Base-by-base conservation (phyloP, 805 yeast species). In the Yamadazyma akitaensis region DNA sequence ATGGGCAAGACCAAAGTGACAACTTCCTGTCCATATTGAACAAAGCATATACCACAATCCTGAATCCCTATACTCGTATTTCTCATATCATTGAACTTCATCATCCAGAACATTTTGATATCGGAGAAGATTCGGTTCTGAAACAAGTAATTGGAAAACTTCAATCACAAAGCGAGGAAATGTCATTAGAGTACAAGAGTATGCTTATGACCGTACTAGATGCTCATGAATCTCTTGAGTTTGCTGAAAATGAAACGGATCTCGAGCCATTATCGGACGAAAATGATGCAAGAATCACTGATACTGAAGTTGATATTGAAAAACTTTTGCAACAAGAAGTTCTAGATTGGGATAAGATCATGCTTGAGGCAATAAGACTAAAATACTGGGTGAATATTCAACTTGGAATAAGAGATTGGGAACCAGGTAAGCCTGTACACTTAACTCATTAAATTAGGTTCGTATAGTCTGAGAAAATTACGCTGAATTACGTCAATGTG, bases 341-440 rank as follows among this genome's bases (percentile, higher is more conserved):
- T 1, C 47, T 65, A 3, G 74, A 83, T 40, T 80, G 81, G 70
- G 79, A 80, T 10, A 57, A 63, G 0, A 85, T 92, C 12, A 81
- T 85, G 42, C 65, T 76, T 44, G 82, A 81, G 49, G 84, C 95
- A 1, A 79, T 89, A 19, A 79, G 78, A 52, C 67, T 92, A 51
- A 87, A 87, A 62, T 92, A 90, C 61, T 90, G 96, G 96, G 73
- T 75, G 41, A 91, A 87, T 59, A 80, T 92, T 30, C 80, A 80
- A 41, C 76, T 76, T 35, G 89, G 88, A 5, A 75, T 90, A 37
- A 81, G 79, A 63, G 89, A 84, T 41, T 85, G 94, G 92, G 85
- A 82, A 53, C 80, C 83, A 1, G 88, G 88, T 17, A 76, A 79
- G 57, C 81, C 83, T 3, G 79, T 84, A 4, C 77, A 73, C 44